Evolutionary conservation across 192 early-diverging fungal species (phyloP).

Genomic region (Mortierella hygrophila): DNA sequence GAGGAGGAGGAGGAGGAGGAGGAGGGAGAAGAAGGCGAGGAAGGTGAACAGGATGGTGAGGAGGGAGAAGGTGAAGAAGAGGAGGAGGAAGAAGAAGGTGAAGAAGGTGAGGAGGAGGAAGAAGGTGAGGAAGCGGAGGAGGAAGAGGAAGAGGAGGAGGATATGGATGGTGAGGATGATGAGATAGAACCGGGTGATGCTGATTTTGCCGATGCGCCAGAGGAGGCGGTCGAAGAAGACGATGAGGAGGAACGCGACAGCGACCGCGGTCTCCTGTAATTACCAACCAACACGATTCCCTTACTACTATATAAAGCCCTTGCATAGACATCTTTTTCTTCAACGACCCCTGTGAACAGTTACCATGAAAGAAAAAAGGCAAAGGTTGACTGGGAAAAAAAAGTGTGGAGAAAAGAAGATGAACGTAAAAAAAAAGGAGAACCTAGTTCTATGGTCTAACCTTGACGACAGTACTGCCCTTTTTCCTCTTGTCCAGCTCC

Average conservation of each 20-base stretch:
- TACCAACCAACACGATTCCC: not conserved
- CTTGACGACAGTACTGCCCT: no score
- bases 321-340: not conserved
- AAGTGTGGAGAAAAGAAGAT: conserved; percentile 1
- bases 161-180: conserved; percentile 9
- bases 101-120: not conserved
- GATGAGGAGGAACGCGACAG: not conserved
- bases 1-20: conserved; percentile 4
- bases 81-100: not conserved
- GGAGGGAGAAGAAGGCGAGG: not conserved
- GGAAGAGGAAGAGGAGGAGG: conserved; percentile 19
- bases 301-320: not conserved
- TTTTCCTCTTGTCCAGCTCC: not conserved
- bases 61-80: conserved; percentile 3
- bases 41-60: not conserved
- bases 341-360: not conserved
- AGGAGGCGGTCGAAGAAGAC: not conserved
- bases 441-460: no score
- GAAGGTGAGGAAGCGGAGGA: not conserved
- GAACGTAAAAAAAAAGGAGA: not conserved
- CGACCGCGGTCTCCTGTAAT: not conserved
- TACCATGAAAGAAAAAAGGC: no score
- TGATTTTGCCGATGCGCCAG: not conserved
- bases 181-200: not conserved
- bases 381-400: not conserved